A percentile compares a stretch with the other conserved stretches of the same genome.
phyloP scores from a whole-genome alignment of 495 filamentous ascomycete species.

The Trichoderma asperelloides region DNA sequence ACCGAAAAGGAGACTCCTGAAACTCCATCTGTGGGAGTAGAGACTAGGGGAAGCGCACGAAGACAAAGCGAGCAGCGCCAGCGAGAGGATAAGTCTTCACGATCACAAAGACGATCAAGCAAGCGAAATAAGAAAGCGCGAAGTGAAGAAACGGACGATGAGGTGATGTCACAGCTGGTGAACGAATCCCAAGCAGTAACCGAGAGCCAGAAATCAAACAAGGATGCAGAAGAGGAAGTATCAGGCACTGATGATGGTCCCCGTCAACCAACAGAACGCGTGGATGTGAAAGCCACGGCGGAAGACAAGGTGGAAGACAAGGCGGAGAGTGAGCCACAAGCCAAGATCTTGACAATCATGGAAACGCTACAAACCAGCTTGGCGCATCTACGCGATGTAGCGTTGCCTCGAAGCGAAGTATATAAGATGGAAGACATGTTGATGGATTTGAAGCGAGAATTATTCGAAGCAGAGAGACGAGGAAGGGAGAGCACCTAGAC shows the following conservation, averaged over 20 bases:
- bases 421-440: constrained; percentile 57
- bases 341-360: constrained; percentile 8
- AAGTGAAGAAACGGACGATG: constrained; percentile 7
- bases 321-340: constrained; percentile 8
- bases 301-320: constrained; percentile 13
- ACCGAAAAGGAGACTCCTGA: neutral
- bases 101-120: neutral
- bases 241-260: constrained; percentile 3
- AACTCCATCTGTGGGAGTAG: neutral
- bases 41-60: neutral
- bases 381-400: constrained; percentile 39
- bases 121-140: constrained; percentile 13
- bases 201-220: neutral
- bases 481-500: constrained; percentile 16
- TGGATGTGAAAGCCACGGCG: constrained; percentile 15
- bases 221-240: neutral
- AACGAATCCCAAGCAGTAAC: neutral
- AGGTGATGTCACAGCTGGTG: constrained; percentile 4
- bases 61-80: constrained; percentile 5
- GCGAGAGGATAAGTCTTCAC: neutral
- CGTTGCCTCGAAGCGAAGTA: constrained; percentile 42
- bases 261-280: constrained; percentile 16
- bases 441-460: constrained; percentile 55
- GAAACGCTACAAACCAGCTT: constrained; percentile 28
- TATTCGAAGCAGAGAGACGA: constrained; percentile 52